Evolutionary conservation across 164 flowering plant species (phyloP).

Genomic region (Cinnamomum chago): DNA sequence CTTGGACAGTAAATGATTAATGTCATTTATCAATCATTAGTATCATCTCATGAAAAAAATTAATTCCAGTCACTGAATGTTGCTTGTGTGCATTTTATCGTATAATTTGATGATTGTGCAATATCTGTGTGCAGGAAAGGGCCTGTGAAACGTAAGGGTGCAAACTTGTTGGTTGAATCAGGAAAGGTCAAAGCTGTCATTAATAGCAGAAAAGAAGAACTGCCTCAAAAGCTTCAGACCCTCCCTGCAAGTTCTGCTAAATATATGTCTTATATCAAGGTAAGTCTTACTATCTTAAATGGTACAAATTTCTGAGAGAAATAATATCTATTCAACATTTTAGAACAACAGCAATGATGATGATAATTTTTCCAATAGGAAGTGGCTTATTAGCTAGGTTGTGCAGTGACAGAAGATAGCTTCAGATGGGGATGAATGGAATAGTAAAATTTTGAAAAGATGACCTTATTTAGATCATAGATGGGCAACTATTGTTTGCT

Average conservation of each 20-base stretch:
- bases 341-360: too few species aligned
- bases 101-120: background rate
- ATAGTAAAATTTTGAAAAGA: too few species aligned
- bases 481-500: too few species aligned
- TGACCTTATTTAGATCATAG: too few species aligned
- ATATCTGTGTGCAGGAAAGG: slow-evolving; percentile 25
- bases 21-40: too few species aligned
- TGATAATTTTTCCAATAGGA: too few species aligned
- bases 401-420: too few species aligned
- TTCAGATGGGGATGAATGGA: too few species aligned
- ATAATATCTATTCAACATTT: background rate
- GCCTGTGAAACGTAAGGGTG: slow-evolving; percentile 21
- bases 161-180: slow-evolving; percentile 15
- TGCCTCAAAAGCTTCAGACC: slow-evolving; percentile 30
- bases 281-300: slow-evolving; percentile 9
- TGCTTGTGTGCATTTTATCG: background rate
- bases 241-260: slow-evolving; percentile 49
- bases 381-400: too few species aligned
- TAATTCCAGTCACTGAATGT: background rate
- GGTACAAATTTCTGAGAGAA: background rate
- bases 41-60: background rate
- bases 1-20: too few species aligned
- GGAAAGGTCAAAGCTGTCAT: slow-evolving; percentile 23
- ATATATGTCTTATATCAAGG: slow-evolving; percentile 86
- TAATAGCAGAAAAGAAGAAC: slow-evolving; percentile 36